Evolutionary conservation across 139 green algal genomes (phyloP).

Genomic region (Closterium sp.): DNA sequence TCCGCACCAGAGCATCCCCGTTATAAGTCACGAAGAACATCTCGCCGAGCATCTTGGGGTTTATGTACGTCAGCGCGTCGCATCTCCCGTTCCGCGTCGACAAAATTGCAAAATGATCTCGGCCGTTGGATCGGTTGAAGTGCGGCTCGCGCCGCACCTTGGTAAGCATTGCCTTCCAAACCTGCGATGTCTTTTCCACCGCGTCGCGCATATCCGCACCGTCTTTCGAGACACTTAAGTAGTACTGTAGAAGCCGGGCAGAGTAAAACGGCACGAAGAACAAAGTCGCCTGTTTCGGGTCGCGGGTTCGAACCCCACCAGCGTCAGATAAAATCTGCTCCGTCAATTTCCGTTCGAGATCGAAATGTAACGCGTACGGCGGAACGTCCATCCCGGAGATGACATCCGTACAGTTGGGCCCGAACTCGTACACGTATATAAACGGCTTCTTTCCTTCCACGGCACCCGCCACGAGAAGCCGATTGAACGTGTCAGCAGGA

Average conservation of each 20-base stretch:
- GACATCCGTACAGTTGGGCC: not conserved
- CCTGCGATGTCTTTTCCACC: not conserved
- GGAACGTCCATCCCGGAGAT: not conserved
- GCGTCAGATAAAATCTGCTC: constrained; percentile 29
- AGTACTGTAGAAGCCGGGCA: constrained; percentile 7
- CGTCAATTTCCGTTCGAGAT: constrained; percentile 29
- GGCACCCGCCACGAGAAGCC: not conserved
- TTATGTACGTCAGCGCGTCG: not conserved
- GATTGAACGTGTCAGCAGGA: not conserved
- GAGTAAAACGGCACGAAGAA: constrained; percentile 53
- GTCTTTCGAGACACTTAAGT: not conserved
- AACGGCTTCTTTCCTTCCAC: not conserved
- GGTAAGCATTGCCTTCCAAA: not conserved
- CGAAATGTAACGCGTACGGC: constrained; percentile 29
- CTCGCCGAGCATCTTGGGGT: not conserved
- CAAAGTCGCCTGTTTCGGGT: constrained; percentile 40
- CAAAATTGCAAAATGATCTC: constrained; percentile 43
- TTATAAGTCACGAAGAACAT: constrained; percentile 24
- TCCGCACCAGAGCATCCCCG: not conserved
- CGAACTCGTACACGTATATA: constrained; percentile 27
- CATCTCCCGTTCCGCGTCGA: constrained; percentile 16
- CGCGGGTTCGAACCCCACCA: constrained; percentile 13
- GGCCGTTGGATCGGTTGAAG: constrained; percentile 35
- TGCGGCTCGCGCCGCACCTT: not conserved
- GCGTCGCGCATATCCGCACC: not conserved